Evolutionary conservation across 1,284 basidiomycete species (phyloP).

Genomic region (Agroathelia rolfsii): DNA sequence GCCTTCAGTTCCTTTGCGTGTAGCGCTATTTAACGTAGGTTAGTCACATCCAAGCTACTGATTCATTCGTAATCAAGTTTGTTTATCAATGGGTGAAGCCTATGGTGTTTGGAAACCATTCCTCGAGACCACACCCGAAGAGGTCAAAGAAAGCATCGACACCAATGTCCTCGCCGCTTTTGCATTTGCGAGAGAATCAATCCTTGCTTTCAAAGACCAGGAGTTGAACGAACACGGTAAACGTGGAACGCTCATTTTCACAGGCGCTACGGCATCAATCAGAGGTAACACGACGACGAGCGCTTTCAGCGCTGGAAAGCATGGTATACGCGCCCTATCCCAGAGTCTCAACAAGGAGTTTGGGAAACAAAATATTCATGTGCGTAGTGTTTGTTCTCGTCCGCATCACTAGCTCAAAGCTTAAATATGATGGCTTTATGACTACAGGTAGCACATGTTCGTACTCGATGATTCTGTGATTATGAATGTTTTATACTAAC

Average conservation of each 20-base stretch:
- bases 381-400: constrained; percentile 19
- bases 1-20: constrained; percentile 41
- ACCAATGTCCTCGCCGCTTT: constrained; percentile 55
- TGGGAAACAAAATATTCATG: constrained; percentile 71
- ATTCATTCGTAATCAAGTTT: no score
- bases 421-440: no score
- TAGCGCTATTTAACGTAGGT: constrained; percentile 61
- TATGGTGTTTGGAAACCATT: constrained; percentile 56
- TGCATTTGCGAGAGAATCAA: constrained; percentile 55
- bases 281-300: constrained; percentile 60
- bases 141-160: constrained; percentile 39
- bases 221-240: constrained; percentile 37
- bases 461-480: constrained; percentile 16
- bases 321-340: constrained; percentile 52
- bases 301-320: constrained; percentile 62
- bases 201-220: constrained; percentile 55
- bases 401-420: background rate
- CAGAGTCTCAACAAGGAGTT: constrained; percentile 78
- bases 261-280: constrained; percentile 63
- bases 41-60: no score
- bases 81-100: no score
- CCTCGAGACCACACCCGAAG: constrained; percentile 52
- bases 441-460: constrained; percentile 53
- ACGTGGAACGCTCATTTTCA: constrained; percentile 65
- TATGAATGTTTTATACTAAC: constrained; percentile 1